Conservation (phyloP, 768 basidiomycete species). For the Termitomyces sp. region DNA sequence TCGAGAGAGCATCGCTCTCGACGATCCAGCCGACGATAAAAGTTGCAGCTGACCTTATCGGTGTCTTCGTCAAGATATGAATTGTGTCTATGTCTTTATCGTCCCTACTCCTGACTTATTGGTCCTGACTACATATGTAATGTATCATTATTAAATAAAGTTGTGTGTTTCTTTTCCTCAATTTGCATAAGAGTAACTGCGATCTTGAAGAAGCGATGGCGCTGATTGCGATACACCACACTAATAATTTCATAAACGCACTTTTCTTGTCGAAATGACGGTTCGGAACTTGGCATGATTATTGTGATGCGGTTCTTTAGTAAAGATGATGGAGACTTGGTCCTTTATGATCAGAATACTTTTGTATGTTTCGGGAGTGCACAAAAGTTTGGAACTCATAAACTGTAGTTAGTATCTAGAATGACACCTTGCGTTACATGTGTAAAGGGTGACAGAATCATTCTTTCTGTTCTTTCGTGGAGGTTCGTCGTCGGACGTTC, state of each 20-base stretch:
- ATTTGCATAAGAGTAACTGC: neutral
- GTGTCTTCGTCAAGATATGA: neutral
- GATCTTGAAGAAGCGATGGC: too few relatives aligned
- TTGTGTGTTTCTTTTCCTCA: neutral
- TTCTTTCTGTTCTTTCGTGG: neutral
- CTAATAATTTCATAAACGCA: neutral
- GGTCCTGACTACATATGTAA: neutral
- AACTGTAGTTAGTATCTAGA: too few relatives aligned
- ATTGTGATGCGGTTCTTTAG: neutral
- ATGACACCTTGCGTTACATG: neutral
- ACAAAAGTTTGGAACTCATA: too few relatives aligned
- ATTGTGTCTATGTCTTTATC: slow-evolving; percentile 1
- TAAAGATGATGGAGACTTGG: neutral
- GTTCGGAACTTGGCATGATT: neutral
- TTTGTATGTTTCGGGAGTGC: neutral
- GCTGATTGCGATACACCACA: neutral
- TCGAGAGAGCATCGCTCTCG: slow-evolving; percentile 4
- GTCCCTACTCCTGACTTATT: neutral
- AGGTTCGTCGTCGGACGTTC: too few relatives aligned
- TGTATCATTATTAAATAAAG: neutral
- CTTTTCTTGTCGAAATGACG: neutral
- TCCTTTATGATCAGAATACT: neutral
- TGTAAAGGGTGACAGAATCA: neutral
- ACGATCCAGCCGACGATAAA: slow-evolving; percentile 7
- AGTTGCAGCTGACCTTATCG: neutral